A percentile compares a stretch with the other conserved stretches of the same genome.
Conservation (phyloP, 441 rosid genomes). For the Oxalis stricta region DNA sequence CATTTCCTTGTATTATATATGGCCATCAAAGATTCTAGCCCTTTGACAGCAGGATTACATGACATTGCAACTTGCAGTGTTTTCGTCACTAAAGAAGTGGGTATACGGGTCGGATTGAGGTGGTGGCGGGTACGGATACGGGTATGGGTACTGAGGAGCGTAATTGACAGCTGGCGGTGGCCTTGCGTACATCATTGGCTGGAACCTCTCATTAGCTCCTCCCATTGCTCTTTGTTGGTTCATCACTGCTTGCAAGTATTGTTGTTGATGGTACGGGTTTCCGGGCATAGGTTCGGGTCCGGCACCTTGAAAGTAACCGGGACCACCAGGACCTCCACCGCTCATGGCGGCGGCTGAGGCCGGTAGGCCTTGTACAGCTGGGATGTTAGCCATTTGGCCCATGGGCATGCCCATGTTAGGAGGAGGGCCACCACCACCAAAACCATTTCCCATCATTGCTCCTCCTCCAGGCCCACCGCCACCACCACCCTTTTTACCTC, state of each 20-base stretch:
- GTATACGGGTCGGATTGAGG: constrained; percentile 40
- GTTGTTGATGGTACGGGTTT: constrained; percentile 51
- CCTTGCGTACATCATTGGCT: constrained; percentile 85
- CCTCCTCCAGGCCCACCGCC: constrained; percentile 16
- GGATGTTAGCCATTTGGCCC: constrained; percentile 30
- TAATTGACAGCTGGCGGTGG: constrained; percentile 78
- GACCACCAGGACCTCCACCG: constrained; percentile 17
- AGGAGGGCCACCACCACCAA: constrained; percentile 27
- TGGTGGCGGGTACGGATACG: constrained; percentile 26
- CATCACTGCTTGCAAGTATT: constrained; percentile 44
- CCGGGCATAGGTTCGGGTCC: constrained; percentile 50
- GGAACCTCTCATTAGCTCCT: constrained; percentile 75
- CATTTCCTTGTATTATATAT: constrained; percentile 42
- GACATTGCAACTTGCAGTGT: constrained; percentile 71
- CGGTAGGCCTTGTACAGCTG: constrained; percentile 68
- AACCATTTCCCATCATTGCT: constrained; percentile 21
- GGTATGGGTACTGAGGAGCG: constrained; percentile 44
- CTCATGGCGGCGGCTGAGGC: constrained; percentile 37
- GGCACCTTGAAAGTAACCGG: constrained; percentile 57
- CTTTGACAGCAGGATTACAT: constrained; percentile 34
- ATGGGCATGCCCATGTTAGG: constrained; percentile 24
- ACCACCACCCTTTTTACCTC: constrained; percentile 23
- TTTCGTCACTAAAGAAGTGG: constrained; percentile 66
- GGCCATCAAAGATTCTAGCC: constrained; percentile 26
- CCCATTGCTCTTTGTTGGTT: constrained; percentile 75